Base-by-base conservation (phyloP, 2,329 filamentous ascomycete species). In the Fusarium verticillioides region DNA sequence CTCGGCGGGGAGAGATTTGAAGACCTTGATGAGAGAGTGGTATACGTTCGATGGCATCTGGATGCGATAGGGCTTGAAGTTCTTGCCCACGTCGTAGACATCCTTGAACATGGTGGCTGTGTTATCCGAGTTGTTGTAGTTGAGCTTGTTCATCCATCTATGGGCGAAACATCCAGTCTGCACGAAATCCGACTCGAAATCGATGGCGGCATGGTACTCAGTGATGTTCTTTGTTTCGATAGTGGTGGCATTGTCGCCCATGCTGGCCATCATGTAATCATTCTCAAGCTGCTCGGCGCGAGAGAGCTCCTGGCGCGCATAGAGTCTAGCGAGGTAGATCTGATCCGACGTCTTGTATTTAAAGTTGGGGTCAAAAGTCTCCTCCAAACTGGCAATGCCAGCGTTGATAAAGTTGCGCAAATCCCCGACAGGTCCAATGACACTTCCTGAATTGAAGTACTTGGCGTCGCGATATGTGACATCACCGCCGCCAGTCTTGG, bases 391-490 rank as follows among this genome's bases (percentile, higher is more conserved):
- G 21, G 70, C 69, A 49, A 81, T 74, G 23, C 76, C 75, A 11
- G 74, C 79, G 9, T 74, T 52, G 30, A 81, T 68, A 15, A 80
- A 74, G 16, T 65, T 72, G 58, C 71, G 77, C 62, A 81, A 11
- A 30, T 81, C 78, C 10, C 72, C 75, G 23, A 83, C 70, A 3
- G 83, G 83, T 2, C 83, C 84, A 52, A 86, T 84, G 32, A 85
- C 80, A 21, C 84, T 85, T n/a, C 84, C 84, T 9, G 84, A 86
- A 75, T 86, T 86, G 39, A 86, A 78, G 79, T 81, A 86, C 26
- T 81, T 80, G 12, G 84, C 81, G 37, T 82, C 80, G n/a, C 78
- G 77, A 43, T 76, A 76, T 21, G 62, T 44, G 59, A 79, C 74
- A 7, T 79, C 77, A 13, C 81, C 81, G 16, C 76, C 77, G 46